phyloP scores from a whole-genome alignment of 768 basidiomycete species.

The Tylopilus cervinicoccineus region DNA sequence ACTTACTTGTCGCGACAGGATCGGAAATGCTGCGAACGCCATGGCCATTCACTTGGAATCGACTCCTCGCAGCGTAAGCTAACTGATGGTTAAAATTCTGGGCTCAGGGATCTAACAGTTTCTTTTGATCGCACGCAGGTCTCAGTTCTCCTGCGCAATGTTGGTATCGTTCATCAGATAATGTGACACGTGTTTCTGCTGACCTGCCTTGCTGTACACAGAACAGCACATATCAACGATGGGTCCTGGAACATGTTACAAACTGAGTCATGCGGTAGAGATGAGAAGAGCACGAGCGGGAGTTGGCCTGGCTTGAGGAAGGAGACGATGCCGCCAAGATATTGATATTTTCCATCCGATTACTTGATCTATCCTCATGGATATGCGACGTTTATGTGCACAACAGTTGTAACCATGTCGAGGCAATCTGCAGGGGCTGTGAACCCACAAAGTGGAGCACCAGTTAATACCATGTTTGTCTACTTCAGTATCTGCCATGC shows the following conservation, averaged over 20 bases:
- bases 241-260: background rate
- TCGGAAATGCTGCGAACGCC: background rate
- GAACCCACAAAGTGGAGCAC: too few relatives aligned
- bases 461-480: too few relatives aligned
- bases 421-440: too few relatives aligned
- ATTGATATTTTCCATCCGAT: too few relatives aligned
- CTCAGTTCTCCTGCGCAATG: background rate
- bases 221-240: background rate
- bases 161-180: background rate
- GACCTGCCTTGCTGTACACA: background rate
- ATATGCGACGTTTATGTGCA: too few relatives aligned
- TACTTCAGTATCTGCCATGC: too few relatives aligned
- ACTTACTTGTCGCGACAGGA: background rate
- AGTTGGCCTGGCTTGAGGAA: too few relatives aligned
- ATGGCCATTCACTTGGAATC: background rate
- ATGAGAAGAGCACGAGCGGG: background rate
- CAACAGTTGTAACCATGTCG: too few relatives aligned
- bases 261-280: background rate
- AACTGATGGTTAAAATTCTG: background rate
- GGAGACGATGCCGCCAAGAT: too few relatives aligned
- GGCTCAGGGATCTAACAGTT: background rate
- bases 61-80: background rate
- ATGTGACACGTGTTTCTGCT: background rate
- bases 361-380: too few relatives aligned
- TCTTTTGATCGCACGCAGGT: background rate